These are phyloP conservation scores for Ramaria rubella DNA, from an alignment of 768 basidiomycete species.

Conservation along the genomic window DNA sequence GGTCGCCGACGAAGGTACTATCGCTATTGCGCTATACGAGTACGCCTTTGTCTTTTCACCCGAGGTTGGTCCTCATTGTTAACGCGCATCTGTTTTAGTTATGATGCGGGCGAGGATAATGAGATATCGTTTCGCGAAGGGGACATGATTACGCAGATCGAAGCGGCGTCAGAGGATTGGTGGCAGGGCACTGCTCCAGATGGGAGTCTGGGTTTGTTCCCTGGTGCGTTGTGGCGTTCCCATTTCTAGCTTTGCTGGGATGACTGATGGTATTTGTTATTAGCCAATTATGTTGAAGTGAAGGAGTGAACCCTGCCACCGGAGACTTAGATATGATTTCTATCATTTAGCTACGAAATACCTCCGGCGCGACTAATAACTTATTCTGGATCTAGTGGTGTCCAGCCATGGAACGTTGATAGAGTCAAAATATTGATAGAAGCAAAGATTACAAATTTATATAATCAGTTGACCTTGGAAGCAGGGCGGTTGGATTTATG, in stretches of 20 bases:
- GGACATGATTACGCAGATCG: constrained; percentile 71
- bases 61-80: constrained; percentile 6
- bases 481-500: no score
- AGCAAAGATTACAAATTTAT: no score
- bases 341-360: not conserved
- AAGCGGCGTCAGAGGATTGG: constrained; percentile 83
- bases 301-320: not conserved
- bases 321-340: not conserved
- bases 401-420: no score
- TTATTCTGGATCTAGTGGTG: no score
- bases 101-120: constrained; percentile 88
- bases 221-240: constrained; percentile 48
- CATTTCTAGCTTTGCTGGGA: not conserved
- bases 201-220: constrained; percentile 66
- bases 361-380: no score
- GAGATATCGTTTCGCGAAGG: constrained; percentile 83
- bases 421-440: no score
- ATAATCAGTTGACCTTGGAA: no score
- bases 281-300: constrained; percentile 23
- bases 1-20: constrained; percentile 48
- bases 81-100: constrained; percentile 38
- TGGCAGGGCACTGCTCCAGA: constrained; percentile 62
- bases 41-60: constrained; percentile 28
- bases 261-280: not conserved
- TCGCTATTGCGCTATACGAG: constrained; percentile 67